Percentiles rank a stretch among this genome's conserved stretches.
phyloP scores from a whole-genome alignment of 768 basidiomycete genomes.

The Auriscalpium microsporum region DNA sequence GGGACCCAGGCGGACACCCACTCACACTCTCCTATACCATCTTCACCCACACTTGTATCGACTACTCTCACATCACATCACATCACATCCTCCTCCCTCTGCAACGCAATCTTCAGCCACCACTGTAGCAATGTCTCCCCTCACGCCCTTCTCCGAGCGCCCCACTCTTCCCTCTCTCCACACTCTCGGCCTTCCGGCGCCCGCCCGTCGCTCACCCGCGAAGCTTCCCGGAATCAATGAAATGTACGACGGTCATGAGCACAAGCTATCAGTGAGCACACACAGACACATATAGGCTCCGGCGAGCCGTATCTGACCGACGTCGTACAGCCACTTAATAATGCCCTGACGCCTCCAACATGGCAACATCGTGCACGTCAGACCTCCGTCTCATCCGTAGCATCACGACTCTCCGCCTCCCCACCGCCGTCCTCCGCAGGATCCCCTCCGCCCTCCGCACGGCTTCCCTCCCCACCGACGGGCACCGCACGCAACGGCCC shows the following conservation, averaged over 20 bases:
- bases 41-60: background rate
- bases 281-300: background rate
- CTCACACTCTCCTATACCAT: background rate
- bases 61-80: background rate
- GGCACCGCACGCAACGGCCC: background rate
- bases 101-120: background rate
- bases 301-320: background rate
- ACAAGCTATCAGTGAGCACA: background rate
- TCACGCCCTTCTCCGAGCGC: slow-evolving; percentile 3
- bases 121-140: slow-evolving; percentile 6
- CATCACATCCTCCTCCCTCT: background rate
- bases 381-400: slow-evolving; percentile 13
- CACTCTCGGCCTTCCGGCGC: slow-evolving; percentile 12
- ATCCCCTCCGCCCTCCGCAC: slow-evolving; percentile 8
- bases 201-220: slow-evolving; percentile 2
- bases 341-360: background rate
- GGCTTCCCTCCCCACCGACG: slow-evolving; percentile 6
- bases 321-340: background rate
- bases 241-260: background rate
- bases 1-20: slow-evolving; percentile 21
- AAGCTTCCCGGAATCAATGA: slow-evolving; percentile 5
- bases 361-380: slow-evolving; percentile 3
- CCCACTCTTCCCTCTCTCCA: slow-evolving; percentile 13
- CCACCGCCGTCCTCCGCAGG: background rate
- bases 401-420: background rate